These are phyloP conservation scores for Penicillium hordei DNA, from an alignment of 2,329 filamentous ascomycete genomes.

Conservation along the genomic window DNA sequence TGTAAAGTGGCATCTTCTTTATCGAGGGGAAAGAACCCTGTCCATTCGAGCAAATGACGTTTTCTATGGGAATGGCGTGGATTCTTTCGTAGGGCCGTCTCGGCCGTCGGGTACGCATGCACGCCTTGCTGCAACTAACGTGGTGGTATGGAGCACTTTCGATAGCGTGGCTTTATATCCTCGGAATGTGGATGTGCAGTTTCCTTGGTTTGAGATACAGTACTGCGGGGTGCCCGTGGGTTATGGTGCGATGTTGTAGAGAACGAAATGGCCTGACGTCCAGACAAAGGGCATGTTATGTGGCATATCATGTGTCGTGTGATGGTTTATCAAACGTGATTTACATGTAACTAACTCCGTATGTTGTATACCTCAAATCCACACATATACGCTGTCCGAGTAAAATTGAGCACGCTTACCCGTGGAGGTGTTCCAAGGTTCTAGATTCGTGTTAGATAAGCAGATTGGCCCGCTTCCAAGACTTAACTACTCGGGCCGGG, in stretches of 20 bases:
- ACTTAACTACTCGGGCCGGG: too few relatives aligned
- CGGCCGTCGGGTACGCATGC: conserved; percentile 23
- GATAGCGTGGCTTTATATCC: not conserved
- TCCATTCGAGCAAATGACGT: not conserved
- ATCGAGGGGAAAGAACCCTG: not conserved
- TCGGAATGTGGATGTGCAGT: not conserved
- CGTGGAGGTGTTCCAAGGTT: too few relatives aligned
- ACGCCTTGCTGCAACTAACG: conserved; percentile 11
- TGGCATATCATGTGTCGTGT: too few relatives aligned
- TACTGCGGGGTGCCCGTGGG: not conserved
- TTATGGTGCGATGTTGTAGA: not conserved
- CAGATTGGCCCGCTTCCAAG: not conserved
- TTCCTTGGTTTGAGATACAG: not conserved
- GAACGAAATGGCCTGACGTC: not conserved
- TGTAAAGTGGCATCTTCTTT: not conserved
- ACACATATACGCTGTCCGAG: not conserved
- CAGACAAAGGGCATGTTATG: not conserved
- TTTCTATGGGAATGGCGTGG: not conserved
- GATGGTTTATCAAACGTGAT: not conserved
- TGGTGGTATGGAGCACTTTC: not conserved
- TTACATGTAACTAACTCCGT: too few relatives aligned
- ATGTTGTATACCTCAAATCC: not conserved
- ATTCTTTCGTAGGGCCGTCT: conserved; percentile 14
- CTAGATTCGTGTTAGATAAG: not conserved
- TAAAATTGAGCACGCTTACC: not conserved